Base-by-base conservation (phyloP, 2,329 filamentous ascomycete species). In the Xylariaceae sp. region DNA sequence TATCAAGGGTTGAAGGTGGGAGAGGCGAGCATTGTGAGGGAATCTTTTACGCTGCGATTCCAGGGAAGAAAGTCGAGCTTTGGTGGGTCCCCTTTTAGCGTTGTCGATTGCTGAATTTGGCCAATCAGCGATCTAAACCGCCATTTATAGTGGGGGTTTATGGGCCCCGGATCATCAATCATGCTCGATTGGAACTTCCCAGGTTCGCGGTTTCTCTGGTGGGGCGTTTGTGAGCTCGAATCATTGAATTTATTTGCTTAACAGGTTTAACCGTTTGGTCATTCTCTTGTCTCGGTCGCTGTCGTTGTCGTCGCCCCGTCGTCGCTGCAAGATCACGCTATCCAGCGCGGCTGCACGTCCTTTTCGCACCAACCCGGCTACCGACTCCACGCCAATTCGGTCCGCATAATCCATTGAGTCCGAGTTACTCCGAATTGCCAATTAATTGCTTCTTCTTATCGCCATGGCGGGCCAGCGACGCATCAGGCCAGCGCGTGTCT, bases 401-500 rank as follows among this genome's bases (percentile, higher is more conserved):
- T 47, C 37, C 44, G 35, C n/a, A 9, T 47, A 9, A 13, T 30
- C 18, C 35, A 42, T 13, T 10, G 15, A n/a, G 17, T 3, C 23
- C 15, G 17, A 17, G 15, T 11, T 13, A 44, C n/a, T 2, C 17
- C 9, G 4, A 44, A 50, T 34, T 39, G 35, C 42, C 15, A 17
- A 17, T 4, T 47, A 30, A 30, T 30, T 5, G 23, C 23, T 30
- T 30, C 23, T 4, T 30, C 4, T 30, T 59, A 61, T 62, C 61
- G 56, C 60, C 62, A 76, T 76, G 73, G 71, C 69, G 57, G 68
- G 64, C 55, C 67, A 64, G 59, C 68, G 71, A 50, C 69, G 74
- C 61, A 69, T 75, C 60, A 69, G 67, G 58, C 75, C 79, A 54
- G 65, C 74, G 54, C 73, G 74, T 63, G 74, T 82, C 57, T 77